phyloP scores from a whole-genome alignment of 2,329 filamentous ascomycete species.

The Pseudodiploospora longispora region DNA sequence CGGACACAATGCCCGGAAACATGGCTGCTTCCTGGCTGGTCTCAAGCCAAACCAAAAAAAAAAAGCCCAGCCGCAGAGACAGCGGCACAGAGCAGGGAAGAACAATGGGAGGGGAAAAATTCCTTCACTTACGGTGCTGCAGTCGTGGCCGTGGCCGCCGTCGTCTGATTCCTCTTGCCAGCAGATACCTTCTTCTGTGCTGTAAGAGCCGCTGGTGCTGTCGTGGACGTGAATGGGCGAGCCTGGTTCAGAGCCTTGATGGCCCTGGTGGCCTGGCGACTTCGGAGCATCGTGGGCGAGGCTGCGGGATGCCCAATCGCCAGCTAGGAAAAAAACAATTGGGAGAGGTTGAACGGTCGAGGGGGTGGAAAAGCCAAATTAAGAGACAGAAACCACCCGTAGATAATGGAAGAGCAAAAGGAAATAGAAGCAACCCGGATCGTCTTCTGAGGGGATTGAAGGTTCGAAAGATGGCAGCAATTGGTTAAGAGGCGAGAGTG shows the following conservation, averaged over 20 bases:
- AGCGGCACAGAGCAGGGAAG: too few species aligned
- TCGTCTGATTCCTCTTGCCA: constrained; percentile 40
- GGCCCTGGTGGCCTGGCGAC: constrained; percentile 39
- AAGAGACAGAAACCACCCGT: background rate
- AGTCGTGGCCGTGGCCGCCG: constrained; percentile 28
- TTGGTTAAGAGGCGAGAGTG: too few species aligned
- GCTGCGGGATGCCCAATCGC: background rate
- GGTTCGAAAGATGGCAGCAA: too few species aligned
- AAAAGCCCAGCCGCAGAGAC: too few species aligned
- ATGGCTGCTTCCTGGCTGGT: too few species aligned
- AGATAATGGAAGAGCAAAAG: background rate
- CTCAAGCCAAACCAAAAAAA: too few species aligned
- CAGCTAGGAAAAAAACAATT: too few species aligned
- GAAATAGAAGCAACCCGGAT: background rate
- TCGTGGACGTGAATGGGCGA: constrained; percentile 33
- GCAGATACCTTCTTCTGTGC: constrained; percentile 32
- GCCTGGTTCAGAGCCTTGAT: constrained; percentile 34
- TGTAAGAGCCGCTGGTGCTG: constrained; percentile 26
- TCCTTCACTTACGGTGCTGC: constrained; percentile 42
- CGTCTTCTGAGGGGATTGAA: too few species aligned
- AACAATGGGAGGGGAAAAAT: too few species aligned
- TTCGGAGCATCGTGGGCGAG: constrained; percentile 39
- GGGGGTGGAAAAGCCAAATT: background rate
- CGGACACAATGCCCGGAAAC: too few species aligned
- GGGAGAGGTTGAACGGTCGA: background rate